Evolutionary conservation across 306 rosid species (phyloP).

Genomic region (Citrullus mucosospermus): DNA sequence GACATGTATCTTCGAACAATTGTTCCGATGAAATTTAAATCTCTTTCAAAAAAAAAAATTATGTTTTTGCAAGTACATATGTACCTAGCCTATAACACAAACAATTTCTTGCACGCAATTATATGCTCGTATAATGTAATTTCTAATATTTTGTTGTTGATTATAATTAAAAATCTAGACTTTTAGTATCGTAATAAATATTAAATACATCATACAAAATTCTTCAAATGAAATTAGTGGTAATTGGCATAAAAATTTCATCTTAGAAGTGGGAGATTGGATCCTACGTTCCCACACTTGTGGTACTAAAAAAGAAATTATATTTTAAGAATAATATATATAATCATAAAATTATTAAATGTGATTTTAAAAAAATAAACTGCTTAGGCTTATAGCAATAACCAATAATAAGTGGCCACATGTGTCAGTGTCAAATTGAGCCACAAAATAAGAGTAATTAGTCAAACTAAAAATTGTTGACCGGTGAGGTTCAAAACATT

Average conservation of each 20-base stretch:
- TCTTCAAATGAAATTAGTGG: not conserved
- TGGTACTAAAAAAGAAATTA: too few relatives aligned
- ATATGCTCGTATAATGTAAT: too few relatives aligned
- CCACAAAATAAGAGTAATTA: not conserved
- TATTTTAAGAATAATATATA: not conserved
- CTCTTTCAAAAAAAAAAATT: too few relatives aligned
- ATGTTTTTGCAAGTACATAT: too few relatives aligned
- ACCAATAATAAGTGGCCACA: not conserved
- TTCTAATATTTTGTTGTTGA: too few relatives aligned
- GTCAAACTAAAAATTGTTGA: not conserved
- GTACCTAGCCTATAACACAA: too few relatives aligned
- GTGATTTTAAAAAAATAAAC: not conserved
- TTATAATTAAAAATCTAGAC: not conserved
- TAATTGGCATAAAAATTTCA: too few relatives aligned
- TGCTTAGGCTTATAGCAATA: not conserved
- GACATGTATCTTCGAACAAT: too few relatives aligned
- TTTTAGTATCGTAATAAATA: not conserved
- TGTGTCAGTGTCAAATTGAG: not conserved
- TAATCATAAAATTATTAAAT: not conserved
- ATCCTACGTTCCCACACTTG: too few relatives aligned
- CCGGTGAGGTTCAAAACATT: not conserved
- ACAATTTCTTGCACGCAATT: too few relatives aligned
- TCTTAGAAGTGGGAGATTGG: too few relatives aligned
- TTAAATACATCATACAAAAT: not conserved
- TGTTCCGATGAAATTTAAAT: too few relatives aligned